Conservation (phyloP, 345 rosid genomes). For the Durio zibethinus region DNA sequence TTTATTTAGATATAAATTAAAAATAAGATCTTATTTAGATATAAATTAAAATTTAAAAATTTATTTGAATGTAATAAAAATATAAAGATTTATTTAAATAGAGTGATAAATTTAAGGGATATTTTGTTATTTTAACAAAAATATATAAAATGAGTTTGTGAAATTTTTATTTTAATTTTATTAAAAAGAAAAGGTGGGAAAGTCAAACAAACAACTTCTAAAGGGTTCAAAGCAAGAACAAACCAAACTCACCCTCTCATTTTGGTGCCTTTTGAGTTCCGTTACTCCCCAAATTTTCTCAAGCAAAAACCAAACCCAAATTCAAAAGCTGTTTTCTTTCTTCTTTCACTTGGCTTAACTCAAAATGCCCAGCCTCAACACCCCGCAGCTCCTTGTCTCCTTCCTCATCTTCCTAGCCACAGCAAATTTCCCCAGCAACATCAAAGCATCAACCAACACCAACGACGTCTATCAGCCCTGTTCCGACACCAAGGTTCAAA, state of each 20-base stretch:
- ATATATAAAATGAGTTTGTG: no score
- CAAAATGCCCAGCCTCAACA: not conserved
- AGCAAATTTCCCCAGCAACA: not conserved
- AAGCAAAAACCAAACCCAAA: not conserved
- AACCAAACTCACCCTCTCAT: not conserved
- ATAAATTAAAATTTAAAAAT: no score
- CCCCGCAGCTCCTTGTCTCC: not conserved
- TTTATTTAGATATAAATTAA: no score
- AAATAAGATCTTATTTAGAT: no score
- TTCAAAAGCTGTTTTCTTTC: not conserved
- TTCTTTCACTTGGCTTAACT: not conserved
- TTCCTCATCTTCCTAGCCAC: not conserved
- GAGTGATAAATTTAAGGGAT: no score
- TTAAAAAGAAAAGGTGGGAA: not conserved
- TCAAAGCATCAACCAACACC: slow-evolving; percentile 20
- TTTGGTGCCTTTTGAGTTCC: not conserved
- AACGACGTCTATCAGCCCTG: slow-evolving; percentile 62
- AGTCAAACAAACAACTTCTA: not conserved
- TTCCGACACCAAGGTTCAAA: slow-evolving; percentile 62
- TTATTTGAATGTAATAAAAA: no score
- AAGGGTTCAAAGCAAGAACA: not conserved
- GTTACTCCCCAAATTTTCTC: not conserved
- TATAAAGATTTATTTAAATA: no score
- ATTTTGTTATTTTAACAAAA: no score
- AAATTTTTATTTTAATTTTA: no score